These are phyloP conservation scores for Rhododendron williamsianum DNA, from an alignment of 148 eudicot species.

Conservation along the genomic window DNA sequence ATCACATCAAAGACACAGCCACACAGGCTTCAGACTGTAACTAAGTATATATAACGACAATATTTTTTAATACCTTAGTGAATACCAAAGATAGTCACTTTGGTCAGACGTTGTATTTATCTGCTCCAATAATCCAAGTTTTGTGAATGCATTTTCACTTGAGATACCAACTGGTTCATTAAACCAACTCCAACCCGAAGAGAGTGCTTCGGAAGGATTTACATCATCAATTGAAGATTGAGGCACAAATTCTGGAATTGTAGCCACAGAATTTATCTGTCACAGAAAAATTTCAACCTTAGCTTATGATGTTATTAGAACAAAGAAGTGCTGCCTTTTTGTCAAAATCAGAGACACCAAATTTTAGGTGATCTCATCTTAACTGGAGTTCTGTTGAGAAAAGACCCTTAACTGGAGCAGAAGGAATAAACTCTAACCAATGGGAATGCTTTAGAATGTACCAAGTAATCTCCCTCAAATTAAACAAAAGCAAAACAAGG, in stretches of 20 bases:
- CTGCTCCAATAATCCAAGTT: slow-evolving; percentile 69
- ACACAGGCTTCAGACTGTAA: background rate
- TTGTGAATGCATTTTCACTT: slow-evolving; percentile 42
- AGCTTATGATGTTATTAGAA: background rate
- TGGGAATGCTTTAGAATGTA: background rate
- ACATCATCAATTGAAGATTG: slow-evolving; percentile 31
- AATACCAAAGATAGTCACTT: slow-evolving; percentile 96
- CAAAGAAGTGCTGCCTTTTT: background rate
- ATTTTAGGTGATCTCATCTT: background rate
- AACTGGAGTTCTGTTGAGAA: background rate
- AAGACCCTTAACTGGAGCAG: background rate
- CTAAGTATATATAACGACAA: background rate
- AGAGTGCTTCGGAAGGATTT: slow-evolving; percentile 33
- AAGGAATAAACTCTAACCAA: background rate
- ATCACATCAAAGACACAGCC: background rate
- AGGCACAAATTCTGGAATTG: slow-evolving; percentile 43
- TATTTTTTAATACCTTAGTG: slow-evolving; percentile 48
- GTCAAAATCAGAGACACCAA: background rate
- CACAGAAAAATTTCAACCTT: slow-evolving; percentile 6
- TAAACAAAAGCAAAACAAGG: background rate
- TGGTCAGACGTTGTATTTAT: slow-evolving; percentile 88
- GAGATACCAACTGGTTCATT: slow-evolving; percentile 87
- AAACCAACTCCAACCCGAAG: slow-evolving; percentile 73
- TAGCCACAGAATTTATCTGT: slow-evolving; percentile 72
- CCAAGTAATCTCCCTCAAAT: background rate